phyloP scores from a whole-genome alignment of 208 protist genomes.

The Trichomonas gallinae region DNA sequence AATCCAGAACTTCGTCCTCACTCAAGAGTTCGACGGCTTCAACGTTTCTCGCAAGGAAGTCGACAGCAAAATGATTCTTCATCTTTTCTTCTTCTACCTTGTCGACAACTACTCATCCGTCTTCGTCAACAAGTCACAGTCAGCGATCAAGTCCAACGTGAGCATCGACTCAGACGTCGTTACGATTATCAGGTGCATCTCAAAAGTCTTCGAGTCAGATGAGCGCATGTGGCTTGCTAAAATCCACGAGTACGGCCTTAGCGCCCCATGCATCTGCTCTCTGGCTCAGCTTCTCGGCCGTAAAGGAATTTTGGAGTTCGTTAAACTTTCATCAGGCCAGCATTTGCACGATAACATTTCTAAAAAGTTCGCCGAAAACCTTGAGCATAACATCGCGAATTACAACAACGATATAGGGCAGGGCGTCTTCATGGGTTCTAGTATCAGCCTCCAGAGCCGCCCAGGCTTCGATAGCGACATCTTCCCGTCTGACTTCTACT shows the following conservation, averaged over 20 bases:
- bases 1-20: background rate
- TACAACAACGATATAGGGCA: background rate
- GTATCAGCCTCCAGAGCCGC: background rate
- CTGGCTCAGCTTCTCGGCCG: background rate
- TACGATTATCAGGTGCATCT: background rate
- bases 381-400: background rate
- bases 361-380: background rate
- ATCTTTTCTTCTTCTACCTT: background rate
- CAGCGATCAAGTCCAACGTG: background rate
- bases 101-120: background rate
- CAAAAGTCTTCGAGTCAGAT: background rate
- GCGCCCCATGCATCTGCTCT: background rate
- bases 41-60: background rate
- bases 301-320: background rate
- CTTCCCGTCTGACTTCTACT: background rate
- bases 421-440: background rate
- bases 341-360: background rate
- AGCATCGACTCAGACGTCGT: background rate
- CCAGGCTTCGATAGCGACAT: background rate
- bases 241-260: background rate
- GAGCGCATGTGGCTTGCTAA: background rate
- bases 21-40: background rate
- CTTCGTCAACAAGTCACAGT: background rate
- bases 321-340: background rate
- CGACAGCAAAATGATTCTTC: background rate